Evolutionary conservation across 1,284 basidiomycete species (phyloP), one percentile per base, ranked within the genome.

Genomic region (Puccinia hordei): DNA sequence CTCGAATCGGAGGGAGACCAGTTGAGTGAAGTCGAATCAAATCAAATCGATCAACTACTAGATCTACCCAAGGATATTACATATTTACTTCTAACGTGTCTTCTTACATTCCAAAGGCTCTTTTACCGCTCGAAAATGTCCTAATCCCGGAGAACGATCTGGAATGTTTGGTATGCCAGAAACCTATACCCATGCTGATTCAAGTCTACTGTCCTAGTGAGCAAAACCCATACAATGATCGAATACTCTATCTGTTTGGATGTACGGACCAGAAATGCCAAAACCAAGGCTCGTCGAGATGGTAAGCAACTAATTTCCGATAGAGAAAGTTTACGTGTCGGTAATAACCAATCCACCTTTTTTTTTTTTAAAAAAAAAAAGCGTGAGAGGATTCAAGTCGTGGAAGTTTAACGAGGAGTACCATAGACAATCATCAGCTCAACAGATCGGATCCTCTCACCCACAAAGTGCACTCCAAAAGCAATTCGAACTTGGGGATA

Each of bases 141-240:
- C 3, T 19, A 49, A 35, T 73, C 24, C 27, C 30, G 0, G 33
- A 51, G 41, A 33, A 24, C 17, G 71, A 73, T 22, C 30, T 73
- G 22, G 35, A 27, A 6, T 73, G 71, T 55, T 22, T 41, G 46
- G 46, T 49, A 33, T 73, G 71, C 30, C n/a, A 51, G 4, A 33
- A 73, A 73, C 46, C 71, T n/a, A 41, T 73, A 33, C 13, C 41
- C 19, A 41, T 53, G 27, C 49, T 73, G 17, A 15, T 51, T 17
- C 71, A 73, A 53, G 55, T 73, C n/a, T 73, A 73, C 38, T 73
- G 71, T 53, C 24, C 35, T 55, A 46, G 49, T 19, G 41, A 73
- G 19, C 41, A 49, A 53, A 73, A 55, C 30, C 41, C 41, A 30
- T 41, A 24, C 38, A 27, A 53, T 27, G 71, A 73, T 55, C 71